A percentile compares a stretch with the other conserved stretches of the same genome.
Conservation (phyloP, 2,329 filamentous ascomycete species). For the Penicillium freii region DNA sequence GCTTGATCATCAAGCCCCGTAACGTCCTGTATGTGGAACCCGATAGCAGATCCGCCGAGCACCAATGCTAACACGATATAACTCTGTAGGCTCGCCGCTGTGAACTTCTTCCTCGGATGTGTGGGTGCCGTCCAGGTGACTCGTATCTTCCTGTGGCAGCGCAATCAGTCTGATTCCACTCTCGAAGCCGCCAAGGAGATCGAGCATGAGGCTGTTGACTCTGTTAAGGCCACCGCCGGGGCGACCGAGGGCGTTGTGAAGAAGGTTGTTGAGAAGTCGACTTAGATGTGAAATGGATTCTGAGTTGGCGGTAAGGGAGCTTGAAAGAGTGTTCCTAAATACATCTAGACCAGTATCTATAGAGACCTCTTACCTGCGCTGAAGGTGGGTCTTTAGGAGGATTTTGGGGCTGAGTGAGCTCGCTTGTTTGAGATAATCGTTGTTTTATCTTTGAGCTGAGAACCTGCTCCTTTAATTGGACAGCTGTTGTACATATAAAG, state of each 20-base stretch:
- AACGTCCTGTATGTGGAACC: conserved; percentile 73
- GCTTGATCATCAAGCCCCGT: conserved; percentile 90
- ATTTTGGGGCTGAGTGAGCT: not conserved
- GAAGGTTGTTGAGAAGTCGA: conserved; percentile 28
- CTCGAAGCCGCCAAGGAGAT: conserved; percentile 41
- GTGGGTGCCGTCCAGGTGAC: conserved; percentile 80
- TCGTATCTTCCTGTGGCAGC: conserved; percentile 67
- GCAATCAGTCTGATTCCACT: conserved; percentile 54
- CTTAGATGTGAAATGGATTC: conserved; percentile 12
- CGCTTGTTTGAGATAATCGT: not conserved
- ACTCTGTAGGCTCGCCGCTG: conserved; percentile 69
- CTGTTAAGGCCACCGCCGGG: conserved; percentile 35
- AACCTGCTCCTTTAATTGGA: conserved; percentile 5
- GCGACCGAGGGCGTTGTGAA: conserved; percentile 37
- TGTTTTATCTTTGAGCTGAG: not conserved
- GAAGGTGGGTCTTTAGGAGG: conserved; percentile 1
- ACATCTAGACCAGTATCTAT: conserved; percentile 12
- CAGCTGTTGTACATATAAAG: conserved; percentile 26
- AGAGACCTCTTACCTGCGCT: not conserved
- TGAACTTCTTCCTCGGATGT: conserved; percentile 95
- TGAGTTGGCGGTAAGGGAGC: not conserved
- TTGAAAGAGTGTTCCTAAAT: conserved; percentile 5
- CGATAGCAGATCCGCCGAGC: not conserved
- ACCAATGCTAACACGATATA: conserved; percentile 10
- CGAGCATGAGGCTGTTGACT: conserved; percentile 36